phyloP scores from a whole-genome alignment of 768 basidiomycete genomes.

The Gautieria morchelliformis region DNA sequence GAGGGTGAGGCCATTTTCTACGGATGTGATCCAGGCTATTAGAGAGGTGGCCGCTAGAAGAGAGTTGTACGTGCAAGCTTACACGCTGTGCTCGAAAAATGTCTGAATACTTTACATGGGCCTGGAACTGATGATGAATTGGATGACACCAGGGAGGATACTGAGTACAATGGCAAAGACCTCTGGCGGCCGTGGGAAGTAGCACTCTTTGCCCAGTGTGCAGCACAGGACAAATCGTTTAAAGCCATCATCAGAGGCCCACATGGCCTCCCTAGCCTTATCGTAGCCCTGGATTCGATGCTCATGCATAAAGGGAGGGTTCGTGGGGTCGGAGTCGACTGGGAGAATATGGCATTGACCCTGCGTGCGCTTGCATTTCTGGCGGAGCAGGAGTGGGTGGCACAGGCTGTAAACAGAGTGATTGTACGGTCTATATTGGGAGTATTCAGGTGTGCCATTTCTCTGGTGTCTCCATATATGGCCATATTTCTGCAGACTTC shows the following conservation, averaged over 20 bases:
- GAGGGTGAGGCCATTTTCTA: background rate
- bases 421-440: background rate
- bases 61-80: background rate
- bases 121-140: no score
- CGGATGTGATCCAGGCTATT: background rate
- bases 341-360: background rate
- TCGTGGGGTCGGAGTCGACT: background rate
- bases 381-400: background rate
- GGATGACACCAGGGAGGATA: background rate
- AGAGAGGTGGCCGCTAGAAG: background rate
- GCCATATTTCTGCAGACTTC: background rate
- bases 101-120: no score
- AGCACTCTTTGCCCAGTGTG: conserved; percentile 3
- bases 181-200: conserved; percentile 2
- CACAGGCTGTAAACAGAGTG: background rate
- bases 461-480: background rate
- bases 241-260: background rate
- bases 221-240: background rate
- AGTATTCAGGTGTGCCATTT: background rate
- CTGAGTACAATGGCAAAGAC: background rate
- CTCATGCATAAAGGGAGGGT: background rate
- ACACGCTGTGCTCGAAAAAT: background rate
- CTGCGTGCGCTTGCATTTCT: background rate
- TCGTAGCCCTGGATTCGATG: background rate
- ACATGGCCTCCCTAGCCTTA: background rate